Evolutionary conservation across 208 protist genomes (phyloP).

Genomic region (Jaenimonas drosophilae): DNA sequence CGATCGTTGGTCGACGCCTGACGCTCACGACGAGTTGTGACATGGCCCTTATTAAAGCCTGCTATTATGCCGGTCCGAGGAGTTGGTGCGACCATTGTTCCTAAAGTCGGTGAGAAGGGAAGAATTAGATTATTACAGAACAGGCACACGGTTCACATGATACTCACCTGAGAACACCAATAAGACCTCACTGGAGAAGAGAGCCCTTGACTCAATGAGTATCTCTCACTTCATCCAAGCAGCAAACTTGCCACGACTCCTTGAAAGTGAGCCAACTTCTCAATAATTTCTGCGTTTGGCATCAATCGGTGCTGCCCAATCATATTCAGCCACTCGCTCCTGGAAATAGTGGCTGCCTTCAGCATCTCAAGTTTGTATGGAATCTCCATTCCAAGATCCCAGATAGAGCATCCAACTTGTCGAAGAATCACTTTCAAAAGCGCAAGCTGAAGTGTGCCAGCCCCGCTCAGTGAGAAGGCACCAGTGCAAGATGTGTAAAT

Average conservation of each 20-base stretch:
- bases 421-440: slow-evolving; percentile 36
- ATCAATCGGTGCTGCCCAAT: slow-evolving; percentile 12
- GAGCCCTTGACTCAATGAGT: no score
- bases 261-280: no score
- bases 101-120: no score
- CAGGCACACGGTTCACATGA: no score
- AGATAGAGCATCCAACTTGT: slow-evolving; percentile 43
- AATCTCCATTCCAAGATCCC: slow-evolving; percentile 87
- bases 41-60: slow-evolving; percentile 90
- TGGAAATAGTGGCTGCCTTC: slow-evolving; percentile 17
- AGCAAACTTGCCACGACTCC: no score
- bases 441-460: slow-evolving; percentile 59
- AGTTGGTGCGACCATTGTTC: slow-evolving; percentile 46
- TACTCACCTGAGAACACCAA: no score
- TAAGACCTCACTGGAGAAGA: no score
- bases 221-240: no score
- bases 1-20: slow-evolving; percentile 68
- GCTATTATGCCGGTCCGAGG: slow-evolving; percentile 85
- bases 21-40: slow-evolving; percentile 78
- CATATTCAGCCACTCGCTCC: slow-evolving; percentile 36
- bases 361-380: slow-evolving; percentile 53
- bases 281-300: slow-evolving; percentile 7
- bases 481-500: slow-evolving; percentile 81
- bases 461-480: slow-evolving; percentile 58
- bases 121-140: no score